A percentile compares a stretch with the other conserved stretches of the same genome.
These are phyloP conservation scores for Argentina anserina DNA, from an alignment of 306 rosid genomes.

Conservation along the genomic window DNA sequence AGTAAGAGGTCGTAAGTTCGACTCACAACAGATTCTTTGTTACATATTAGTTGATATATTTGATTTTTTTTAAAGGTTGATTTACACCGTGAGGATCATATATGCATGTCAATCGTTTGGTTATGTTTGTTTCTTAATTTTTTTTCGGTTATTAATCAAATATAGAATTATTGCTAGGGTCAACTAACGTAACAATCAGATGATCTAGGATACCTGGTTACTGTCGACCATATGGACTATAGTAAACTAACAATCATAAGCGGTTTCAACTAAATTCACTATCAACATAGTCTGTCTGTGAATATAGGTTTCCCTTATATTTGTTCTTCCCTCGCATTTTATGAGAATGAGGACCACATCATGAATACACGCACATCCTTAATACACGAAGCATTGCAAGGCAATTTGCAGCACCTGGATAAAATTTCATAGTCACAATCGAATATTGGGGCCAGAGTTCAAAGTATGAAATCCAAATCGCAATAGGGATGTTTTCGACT, in stretches of 20 bases:
- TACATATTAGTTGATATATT: too few species aligned
- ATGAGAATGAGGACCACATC: not conserved
- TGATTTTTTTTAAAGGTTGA: too few species aligned
- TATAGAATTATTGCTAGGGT: not conserved
- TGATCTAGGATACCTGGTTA: not conserved
- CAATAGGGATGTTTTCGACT: not conserved
- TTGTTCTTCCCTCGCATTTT: not conserved
- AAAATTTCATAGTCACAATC: not conserved
- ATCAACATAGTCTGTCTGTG: not conserved
- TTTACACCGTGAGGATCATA: not conserved
- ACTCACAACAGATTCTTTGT: too few species aligned
- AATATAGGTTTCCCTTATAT: not conserved
- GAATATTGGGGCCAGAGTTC: not conserved
- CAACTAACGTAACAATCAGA: conserved; percentile 2
- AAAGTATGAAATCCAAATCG: not conserved
- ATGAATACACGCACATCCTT: not conserved
- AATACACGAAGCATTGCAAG: not conserved
- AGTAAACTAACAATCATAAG: not conserved
- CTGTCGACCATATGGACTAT: not conserved
- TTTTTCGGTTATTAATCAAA: not conserved
- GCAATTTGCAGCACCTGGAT: not conserved
- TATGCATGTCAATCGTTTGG: not conserved
- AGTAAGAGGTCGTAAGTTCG: too few species aligned
- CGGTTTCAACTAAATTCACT: too few species aligned
- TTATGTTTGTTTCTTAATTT: not conserved